A percentile compares a stretch with the other conserved stretches of the same genome.
Conservation (phyloP, 306 rosid species). For the Vigna unguiculata region DNA sequence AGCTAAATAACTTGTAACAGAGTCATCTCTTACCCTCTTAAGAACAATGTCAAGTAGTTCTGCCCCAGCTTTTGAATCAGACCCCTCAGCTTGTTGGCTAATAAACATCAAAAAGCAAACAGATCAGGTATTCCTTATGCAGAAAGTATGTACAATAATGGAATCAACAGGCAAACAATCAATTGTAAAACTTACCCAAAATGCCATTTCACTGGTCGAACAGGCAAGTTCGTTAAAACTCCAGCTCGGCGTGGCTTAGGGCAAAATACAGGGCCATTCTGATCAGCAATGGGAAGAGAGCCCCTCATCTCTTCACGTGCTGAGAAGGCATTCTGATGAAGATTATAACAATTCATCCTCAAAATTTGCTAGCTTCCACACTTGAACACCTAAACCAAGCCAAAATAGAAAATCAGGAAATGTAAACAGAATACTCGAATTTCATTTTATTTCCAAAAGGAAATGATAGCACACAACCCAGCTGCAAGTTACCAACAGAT, state of each 20-base stretch:
- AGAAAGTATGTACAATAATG: slow-evolving; percentile 17
- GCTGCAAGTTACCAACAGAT: slow-evolving; percentile 31
- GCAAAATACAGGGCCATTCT: slow-evolving; percentile 66
- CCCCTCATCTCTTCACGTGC: slow-evolving; percentile 62
- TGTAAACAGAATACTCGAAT: not conserved
- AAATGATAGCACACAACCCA: not conserved
- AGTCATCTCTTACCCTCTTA: slow-evolving; percentile 57
- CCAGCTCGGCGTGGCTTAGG: slow-evolving; percentile 84
- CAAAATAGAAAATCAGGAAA: not conserved
- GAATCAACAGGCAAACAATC: not conserved
- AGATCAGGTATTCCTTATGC: slow-evolving; percentile 31
- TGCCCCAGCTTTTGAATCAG: slow-evolving; percentile 77
- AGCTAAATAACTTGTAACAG: not conserved
- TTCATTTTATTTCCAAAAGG: not conserved
- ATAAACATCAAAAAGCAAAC: slow-evolving; percentile 29
- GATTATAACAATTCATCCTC: slow-evolving; percentile 67
- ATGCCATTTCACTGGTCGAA: slow-evolving; percentile 63
- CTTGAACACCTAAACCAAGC: slow-evolving; percentile 62
- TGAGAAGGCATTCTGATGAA: slow-evolving; percentile 75
- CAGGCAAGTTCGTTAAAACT: slow-evolving; percentile 50
- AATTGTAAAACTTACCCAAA: slow-evolving; percentile 44
- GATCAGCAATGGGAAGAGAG: slow-evolving; percentile 55
- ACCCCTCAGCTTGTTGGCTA: slow-evolving; percentile 51
- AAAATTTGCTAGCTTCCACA: slow-evolving; percentile 44
- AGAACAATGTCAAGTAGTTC: slow-evolving; percentile 77